Percentiles rank a stretch among this genome's conserved stretches.
Conservation (phyloP, 2,329 filamentous ascomycete genomes). For the Phaeophleospora eucalypticola region DNA sequence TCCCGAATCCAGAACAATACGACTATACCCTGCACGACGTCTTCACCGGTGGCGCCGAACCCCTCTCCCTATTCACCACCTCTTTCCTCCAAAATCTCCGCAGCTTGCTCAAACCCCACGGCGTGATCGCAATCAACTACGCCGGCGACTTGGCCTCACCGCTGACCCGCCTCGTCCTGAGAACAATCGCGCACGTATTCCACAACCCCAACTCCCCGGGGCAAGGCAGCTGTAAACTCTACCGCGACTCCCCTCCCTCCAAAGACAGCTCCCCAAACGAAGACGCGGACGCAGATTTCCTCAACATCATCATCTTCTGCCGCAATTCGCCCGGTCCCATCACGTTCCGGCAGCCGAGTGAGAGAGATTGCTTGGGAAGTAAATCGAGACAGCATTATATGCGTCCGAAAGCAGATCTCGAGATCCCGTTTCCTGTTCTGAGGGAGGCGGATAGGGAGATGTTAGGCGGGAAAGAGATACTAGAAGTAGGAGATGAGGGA, state of each 20-base stretch:
- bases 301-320: conserved; percentile 96
- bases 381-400: conserved; percentile 66
- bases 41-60: conserved; percentile 93
- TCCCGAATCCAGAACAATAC: conserved; percentile 43
- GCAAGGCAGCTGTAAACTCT: conserved; percentile 69
- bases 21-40: conserved; percentile 98
- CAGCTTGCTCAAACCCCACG: conserved; percentile 68
- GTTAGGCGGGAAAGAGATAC: conserved; percentile 44
- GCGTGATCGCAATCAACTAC: conserved; percentile 92
- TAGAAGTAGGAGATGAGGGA: conserved; percentile 61
- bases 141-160: conserved; percentile 80
- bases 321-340: conserved; percentile 52
- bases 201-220: background rate
- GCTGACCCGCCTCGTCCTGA: conserved; percentile 71
- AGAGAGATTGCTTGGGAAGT: conserved; percentile 68
- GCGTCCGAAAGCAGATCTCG: conserved; percentile 67
- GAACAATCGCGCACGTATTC: conserved; percentile 78
- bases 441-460: conserved; percentile 13
- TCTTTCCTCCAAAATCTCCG: conserved; percentile 74
- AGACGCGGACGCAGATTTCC: conserved; percentile 62
- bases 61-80: conserved; percentile 78
- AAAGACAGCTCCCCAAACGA: conserved; percentile 25
- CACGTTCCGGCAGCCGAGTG: conserved; percentile 62
- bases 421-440: conserved; percentile 37
- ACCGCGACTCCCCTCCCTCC: conserved; percentile 65